Conservation (phyloP, 768 basidiomycete species). For the Fomitopsis serialis region DNA sequence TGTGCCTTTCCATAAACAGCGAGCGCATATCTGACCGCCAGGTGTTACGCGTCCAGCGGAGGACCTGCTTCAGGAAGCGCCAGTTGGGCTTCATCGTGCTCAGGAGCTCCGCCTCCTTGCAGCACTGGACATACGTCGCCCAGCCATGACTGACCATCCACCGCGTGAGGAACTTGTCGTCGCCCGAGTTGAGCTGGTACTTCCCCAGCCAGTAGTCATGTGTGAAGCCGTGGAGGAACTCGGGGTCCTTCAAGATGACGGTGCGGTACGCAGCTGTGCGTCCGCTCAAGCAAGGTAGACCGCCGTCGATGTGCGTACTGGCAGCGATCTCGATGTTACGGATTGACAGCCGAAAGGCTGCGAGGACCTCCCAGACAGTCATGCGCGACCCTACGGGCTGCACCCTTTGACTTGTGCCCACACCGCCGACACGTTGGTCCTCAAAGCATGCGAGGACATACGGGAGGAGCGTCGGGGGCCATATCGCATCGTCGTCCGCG, state of each 20-base stretch:
- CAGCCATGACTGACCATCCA: constrained; percentile 98
- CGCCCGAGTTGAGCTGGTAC: constrained; percentile 91
- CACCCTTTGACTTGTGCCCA: constrained; percentile 87
- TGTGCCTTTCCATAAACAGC: constrained; percentile 80
- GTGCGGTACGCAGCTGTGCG: constrained; percentile 93
- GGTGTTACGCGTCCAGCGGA: constrained; percentile 92
- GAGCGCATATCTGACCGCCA: constrained; percentile 89
- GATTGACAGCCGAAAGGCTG: constrained; percentile 88
- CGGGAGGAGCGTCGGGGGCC: constrained; percentile 88
- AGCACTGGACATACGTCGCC: constrained; percentile 90
- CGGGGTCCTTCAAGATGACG: constrained; percentile 91
- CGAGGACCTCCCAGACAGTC: constrained; percentile 95
- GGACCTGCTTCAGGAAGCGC: constrained; percentile 91
- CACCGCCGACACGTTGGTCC: constrained; percentile 90
- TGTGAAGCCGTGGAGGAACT: constrained; percentile 89
- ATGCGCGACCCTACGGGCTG: constrained; percentile 70
- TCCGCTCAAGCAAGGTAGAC: constrained; percentile 86
- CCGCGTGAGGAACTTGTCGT: constrained; percentile 90
- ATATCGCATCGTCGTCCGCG: constrained; percentile 93
- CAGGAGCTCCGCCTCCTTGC: constrained; percentile 78
- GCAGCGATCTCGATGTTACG: constrained; percentile 90
- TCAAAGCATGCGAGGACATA: constrained; percentile 90
- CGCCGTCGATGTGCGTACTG: constrained; percentile 90
- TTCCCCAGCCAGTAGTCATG: constrained; percentile 93
- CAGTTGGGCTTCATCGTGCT: constrained; percentile 97